phyloP scores from a whole-genome alignment of 495 filamentous ascomycete genomes.

The Hyaloscypha bicolor region DNA sequence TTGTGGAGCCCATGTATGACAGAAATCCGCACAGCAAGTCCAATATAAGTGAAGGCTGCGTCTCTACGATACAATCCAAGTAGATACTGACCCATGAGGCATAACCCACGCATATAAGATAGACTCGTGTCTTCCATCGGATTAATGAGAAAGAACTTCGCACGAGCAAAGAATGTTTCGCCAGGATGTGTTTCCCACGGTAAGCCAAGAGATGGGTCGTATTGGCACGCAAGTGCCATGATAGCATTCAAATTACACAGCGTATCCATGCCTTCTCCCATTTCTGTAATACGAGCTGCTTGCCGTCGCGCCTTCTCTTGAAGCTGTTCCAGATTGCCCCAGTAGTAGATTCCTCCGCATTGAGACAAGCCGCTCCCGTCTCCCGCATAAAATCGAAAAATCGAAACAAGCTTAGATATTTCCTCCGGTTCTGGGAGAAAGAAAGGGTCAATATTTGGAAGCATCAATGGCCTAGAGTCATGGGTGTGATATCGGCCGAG shows the following conservation, averaged over 20 bases:
- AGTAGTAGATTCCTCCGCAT: constrained; percentile 43
- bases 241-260: constrained; percentile 20
- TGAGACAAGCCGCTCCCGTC: constrained; percentile 32
- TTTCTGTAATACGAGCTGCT: not conserved
- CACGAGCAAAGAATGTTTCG: constrained; percentile 37
- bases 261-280: not conserved
- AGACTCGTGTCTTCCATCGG: constrained; percentile 37
- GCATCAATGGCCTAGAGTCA: constrained; percentile 41
- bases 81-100: constrained; percentile 37
- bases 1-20: constrained; percentile 42
- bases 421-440: constrained; percentile 33
- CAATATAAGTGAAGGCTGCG: constrained; percentile 40
- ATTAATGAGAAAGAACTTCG: constrained; percentile 39
- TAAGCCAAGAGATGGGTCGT: constrained; percentile 17
- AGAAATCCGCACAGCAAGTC: constrained; percentile 39
- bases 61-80: constrained; percentile 45
- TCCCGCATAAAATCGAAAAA: constrained; percentile 35
- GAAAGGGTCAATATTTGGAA: constrained; percentile 31
- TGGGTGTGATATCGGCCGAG: constrained; percentile 43
- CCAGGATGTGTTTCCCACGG: constrained; percentile 9
- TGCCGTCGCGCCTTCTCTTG: constrained; percentile 4
- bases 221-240: constrained; percentile 24
- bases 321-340: constrained; percentile 36
- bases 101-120: constrained; percentile 32
- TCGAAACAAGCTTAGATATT: constrained; percentile 30